phyloP scores from a whole-genome alignment of 163 green algal genomes.

The Scenedesmus sp. region DNA sequence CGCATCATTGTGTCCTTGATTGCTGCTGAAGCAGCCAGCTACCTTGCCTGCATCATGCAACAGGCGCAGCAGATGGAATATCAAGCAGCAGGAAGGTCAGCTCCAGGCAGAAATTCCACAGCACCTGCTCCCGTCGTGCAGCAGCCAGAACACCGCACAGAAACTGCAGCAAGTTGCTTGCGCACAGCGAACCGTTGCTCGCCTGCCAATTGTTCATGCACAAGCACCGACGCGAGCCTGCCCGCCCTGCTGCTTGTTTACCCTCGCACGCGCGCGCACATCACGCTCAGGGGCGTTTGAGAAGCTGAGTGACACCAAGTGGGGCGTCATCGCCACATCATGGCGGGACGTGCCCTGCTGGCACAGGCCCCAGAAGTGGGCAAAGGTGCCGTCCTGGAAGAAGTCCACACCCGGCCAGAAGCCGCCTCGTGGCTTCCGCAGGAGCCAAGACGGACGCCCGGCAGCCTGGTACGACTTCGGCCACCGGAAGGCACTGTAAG shows the following conservation, averaged over 20 bases:
- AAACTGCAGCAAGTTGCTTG: too few relatives aligned
- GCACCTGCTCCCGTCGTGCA: too few relatives aligned
- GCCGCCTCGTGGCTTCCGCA: conserved; percentile 19
- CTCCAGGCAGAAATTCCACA: too few relatives aligned
- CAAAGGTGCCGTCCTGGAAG: conserved; percentile 14
- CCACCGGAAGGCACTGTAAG: conserved; percentile 8
- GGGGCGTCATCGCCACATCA: conserved; percentile 66
- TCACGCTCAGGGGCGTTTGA: conserved; percentile 75
- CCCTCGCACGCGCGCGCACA: not conserved
- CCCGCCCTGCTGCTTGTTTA: not conserved
- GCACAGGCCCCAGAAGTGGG: conserved; percentile 43
- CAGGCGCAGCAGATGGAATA: not conserved
- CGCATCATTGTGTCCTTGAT: too few relatives aligned
- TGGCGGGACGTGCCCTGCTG: conserved; percentile 71
- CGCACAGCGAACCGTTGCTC: too few relatives aligned
- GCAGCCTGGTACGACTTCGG: conserved; percentile 44
- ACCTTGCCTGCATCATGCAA: not conserved
- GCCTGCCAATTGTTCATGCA: not conserved
- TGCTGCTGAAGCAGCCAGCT: not conserved
- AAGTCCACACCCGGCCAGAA: conserved; percentile 36
- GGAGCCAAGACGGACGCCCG: conserved; percentile 8
- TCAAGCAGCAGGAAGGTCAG: too few relatives aligned
- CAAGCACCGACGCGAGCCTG: not conserved
- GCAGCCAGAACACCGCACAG: not conserved
- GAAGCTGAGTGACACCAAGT: conserved; percentile 68